Conservation (phyloP, 2,329 filamentous ascomycete genomes). For the Leptographium lundbergii region DNA sequence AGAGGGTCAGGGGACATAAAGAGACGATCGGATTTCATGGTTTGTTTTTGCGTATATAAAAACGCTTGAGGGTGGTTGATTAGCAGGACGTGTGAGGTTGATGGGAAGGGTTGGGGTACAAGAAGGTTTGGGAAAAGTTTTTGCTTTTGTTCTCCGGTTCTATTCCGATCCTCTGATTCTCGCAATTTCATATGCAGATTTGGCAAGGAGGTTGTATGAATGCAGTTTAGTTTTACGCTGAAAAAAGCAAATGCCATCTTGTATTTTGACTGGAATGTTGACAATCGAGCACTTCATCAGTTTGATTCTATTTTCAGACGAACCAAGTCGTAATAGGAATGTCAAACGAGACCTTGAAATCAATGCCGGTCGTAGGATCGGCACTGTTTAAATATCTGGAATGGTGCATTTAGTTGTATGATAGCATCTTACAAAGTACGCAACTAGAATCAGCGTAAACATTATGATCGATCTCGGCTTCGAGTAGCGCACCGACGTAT, state of each 20-base stretch:
- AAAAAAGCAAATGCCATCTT: background rate
- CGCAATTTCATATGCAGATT: background rate
- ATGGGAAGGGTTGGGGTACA: background rate
- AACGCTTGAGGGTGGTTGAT: background rate
- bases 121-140: background rate
- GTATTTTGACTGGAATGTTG: background rate
- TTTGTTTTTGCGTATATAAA: background rate
- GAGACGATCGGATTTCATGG: background rate
- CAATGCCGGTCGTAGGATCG: background rate
- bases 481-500: too few relatives aligned
- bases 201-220: background rate
- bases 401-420: too few relatives aligned
- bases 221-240: background rate
- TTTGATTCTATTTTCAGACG: background rate
- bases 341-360: background rate
- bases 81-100: background rate
- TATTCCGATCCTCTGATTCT: background rate
- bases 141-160: background rate
- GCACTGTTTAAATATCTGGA: too few relatives aligned
- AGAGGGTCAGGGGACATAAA: background rate
- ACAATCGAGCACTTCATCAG: background rate
- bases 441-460: too few relatives aligned
- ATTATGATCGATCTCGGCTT: too few relatives aligned
- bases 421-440: too few relatives aligned
- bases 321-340: background rate